These are phyloP conservation scores for Phaeosphaeria sp. DNA, from an alignment of 2,329 filamentous ascomycete species.

Conservation along the genomic window DNA sequence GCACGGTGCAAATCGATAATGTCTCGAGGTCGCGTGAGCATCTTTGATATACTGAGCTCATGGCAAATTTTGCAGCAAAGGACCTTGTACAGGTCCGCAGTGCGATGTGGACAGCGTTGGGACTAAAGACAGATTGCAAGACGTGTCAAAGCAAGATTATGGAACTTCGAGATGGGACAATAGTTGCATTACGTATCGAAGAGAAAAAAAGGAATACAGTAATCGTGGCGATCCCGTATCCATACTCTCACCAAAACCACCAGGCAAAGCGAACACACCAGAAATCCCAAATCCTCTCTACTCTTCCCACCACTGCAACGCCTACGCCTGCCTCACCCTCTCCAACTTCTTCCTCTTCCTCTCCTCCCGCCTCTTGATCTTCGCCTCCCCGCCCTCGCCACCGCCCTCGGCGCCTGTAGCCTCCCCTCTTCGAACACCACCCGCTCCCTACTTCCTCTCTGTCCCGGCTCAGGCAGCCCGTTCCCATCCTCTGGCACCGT, in stretches of 20 bases:
- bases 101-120: no score
- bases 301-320: not conserved
- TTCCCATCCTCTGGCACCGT: slow-evolving; percentile 8
- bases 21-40: no score
- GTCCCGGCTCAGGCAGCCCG: not conserved
- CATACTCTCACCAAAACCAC: not conserved
- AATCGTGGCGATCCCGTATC: not conserved
- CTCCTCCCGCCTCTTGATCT: not conserved
- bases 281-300: not conserved
- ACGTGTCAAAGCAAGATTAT: no score
- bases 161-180: not conserved
- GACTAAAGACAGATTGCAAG: no score
- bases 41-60: no score
- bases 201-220: not conserved
- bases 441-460: not conserved
- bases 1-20: no score
- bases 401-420: slow-evolving; percentile 1
- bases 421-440: not conserved
- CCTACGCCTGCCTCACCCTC: not conserved
- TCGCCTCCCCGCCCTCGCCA: not conserved
- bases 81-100: no score
- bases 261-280: not conserved
- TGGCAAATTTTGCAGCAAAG: no score
- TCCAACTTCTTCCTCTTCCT: not conserved
- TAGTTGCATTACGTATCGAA: not conserved